Evolutionary conservation across 306 rosid species (phyloP), one percentile per base, ranked within the genome.

Genomic region (Acacia acuminata): DNA sequence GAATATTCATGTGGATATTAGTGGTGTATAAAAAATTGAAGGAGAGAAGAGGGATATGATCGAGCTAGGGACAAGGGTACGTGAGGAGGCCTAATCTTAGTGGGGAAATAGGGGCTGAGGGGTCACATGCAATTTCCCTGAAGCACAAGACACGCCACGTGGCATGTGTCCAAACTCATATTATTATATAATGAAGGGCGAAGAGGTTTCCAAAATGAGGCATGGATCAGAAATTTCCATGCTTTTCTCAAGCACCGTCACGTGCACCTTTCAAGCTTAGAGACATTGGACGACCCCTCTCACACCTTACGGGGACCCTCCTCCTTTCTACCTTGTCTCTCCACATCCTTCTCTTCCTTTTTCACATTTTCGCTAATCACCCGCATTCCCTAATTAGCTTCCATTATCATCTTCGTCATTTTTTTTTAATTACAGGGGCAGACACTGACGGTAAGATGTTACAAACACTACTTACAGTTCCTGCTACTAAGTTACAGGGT

Each of bases 91-190:
- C 72, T 45, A 86, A 76, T 71, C 70, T 68, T 1, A 38, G 42
- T 5, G 53, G 55, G 76, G 72, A 73, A 65, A 47, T 12, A 85
- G 77, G 77, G 77, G 48, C 84, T 83, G 77, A 82, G 5, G 80
- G 82, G 76, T 77, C 99, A 95, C 98, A 93, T 95, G 98, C 86
- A 22, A 84, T 86, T 89, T 83, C 92, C 77, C 88, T 85, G 73
- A 36, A 61, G 73, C 83, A 84, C 73, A 88, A 82, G 92, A 92
- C 96, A 92, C 4, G 93, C 83, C 94, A 91, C 90, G 92, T 93
- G 94, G 85, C 94, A 67, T 45, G 75, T 61, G 22, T 30, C 42
- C 63, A 84, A 82, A 82, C 84, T 32, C 15, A 60, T 22, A 60
- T 16, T 51, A 51, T 51, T 53, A 12, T 85, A 80, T 77, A 66